Percentiles rank a stretch among this genome's conserved stretches.
Conservation (phyloP, 805 yeast genomes). For the Pichia rugopelliculosa region DNA sequence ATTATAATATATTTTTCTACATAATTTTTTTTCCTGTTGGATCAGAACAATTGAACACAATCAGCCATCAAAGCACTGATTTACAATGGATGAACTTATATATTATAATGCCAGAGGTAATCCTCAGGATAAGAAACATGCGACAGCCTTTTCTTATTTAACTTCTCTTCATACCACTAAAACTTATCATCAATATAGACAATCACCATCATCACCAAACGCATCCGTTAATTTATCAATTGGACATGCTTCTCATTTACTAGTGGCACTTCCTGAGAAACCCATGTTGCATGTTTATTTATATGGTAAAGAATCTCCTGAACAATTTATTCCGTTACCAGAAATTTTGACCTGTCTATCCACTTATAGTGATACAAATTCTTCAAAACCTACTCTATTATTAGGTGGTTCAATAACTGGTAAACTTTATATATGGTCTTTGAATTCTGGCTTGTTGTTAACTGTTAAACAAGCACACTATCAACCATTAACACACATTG, state of each 20-base stretch:
- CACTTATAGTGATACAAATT: constrained; percentile 13
- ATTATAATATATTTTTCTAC: too few species aligned
- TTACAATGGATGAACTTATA: constrained; percentile 43
- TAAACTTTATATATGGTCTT: constrained; percentile 76
- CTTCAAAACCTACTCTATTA: constrained; percentile 40
- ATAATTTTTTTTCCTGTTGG: not conserved
- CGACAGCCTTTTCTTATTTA: constrained; percentile 31
- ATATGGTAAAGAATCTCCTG: constrained; percentile 62
- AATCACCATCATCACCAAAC: constrained; percentile 39
- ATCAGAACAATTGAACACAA: not conserved
- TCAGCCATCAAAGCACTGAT: not conserved
- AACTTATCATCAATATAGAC: constrained; percentile 43
- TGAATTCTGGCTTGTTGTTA: constrained; percentile 66
- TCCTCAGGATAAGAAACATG: constrained; percentile 31
- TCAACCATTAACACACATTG: constrained; percentile 58
- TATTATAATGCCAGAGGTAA: constrained; percentile 41
- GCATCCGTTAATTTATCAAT: constrained; percentile 43
- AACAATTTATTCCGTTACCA: constrained; percentile 79
- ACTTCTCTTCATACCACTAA: constrained; percentile 42
- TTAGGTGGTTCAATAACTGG: constrained; percentile 76
- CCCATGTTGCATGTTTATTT: constrained; percentile 71
- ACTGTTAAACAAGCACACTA: constrained; percentile 77
- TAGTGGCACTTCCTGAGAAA: constrained; percentile 61
- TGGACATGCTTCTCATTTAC: constrained; percentile 42
- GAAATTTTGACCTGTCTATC: constrained; percentile 61